Percentiles rank a stretch among this genome's conserved stretches.
phyloP scores from a whole-genome alignment of 805 yeast genomes.

The Tetrapisispora arboricola region DNA sequence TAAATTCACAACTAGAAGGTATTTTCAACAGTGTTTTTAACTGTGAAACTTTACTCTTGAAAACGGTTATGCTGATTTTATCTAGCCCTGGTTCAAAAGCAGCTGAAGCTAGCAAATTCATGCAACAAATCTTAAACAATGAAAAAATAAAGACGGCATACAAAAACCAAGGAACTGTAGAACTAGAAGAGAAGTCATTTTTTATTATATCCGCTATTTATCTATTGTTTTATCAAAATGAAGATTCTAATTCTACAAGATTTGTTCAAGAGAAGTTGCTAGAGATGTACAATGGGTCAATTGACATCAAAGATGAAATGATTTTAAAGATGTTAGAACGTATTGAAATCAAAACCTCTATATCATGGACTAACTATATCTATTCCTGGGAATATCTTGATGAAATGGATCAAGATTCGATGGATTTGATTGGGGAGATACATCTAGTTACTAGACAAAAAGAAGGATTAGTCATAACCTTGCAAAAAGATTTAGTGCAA shows the following conservation, averaged over 20 bases:
- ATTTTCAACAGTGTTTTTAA: slow-evolving; percentile 43
- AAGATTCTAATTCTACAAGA: slow-evolving; percentile 35
- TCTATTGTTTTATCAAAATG: slow-evolving; percentile 40
- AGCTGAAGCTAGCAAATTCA: slow-evolving; percentile 39
- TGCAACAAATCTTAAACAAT: slow-evolving; percentile 57
- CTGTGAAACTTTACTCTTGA: slow-evolving; percentile 31
- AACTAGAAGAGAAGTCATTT: slow-evolving; percentile 25
- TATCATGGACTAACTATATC: slow-evolving; percentile 59
- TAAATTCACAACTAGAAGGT: slow-evolving; percentile 60
- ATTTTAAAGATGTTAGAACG: slow-evolving; percentile 44
- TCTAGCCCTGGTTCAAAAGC: slow-evolving; percentile 29
- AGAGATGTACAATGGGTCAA: slow-evolving; percentile 52
- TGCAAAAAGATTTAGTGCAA: slow-evolving; percentile 40
- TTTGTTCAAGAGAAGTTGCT: slow-evolving; percentile 42
- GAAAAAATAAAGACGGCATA: slow-evolving; percentile 25
- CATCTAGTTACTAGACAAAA: slow-evolving; percentile 37
- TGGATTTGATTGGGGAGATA: slow-evolving; percentile 40
- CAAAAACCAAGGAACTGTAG: neutral
- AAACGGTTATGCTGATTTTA: slow-evolving; percentile 35
- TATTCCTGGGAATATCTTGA: slow-evolving; percentile 56
- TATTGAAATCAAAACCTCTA: slow-evolving; percentile 44
- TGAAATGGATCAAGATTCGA: slow-evolving; percentile 29
- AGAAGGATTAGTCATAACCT: slow-evolving; percentile 39
- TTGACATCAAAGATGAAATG: slow-evolving; percentile 48
- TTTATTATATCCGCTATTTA: slow-evolving; percentile 39